Evolutionary conservation across 352 stramenopile species (phyloP).

Genomic region (Phytophthora sojae): DNA sequence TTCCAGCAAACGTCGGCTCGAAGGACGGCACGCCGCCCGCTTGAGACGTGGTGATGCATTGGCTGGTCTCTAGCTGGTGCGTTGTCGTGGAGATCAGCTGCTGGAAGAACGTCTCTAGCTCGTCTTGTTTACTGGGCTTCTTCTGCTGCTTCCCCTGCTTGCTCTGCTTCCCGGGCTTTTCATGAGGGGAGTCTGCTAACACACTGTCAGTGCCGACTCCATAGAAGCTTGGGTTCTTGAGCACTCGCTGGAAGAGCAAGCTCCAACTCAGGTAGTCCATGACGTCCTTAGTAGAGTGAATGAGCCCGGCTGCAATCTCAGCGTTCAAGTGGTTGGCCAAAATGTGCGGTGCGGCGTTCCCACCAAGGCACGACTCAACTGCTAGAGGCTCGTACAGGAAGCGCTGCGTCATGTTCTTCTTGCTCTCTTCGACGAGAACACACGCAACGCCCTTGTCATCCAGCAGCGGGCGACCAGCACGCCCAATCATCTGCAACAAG

Average conservation of each 20-base stretch:
- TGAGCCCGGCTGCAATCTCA: conserved; percentile 94
- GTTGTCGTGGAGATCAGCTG: conserved; percentile 80
- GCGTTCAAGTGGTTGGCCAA: conserved; percentile 96
- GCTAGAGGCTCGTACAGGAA: conserved; percentile 98
- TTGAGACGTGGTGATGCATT: conserved; percentile 75
- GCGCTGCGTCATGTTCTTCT: conserved; percentile 99
- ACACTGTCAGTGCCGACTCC: conserved; percentile 51
- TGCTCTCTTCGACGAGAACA: conserved; percentile 97
- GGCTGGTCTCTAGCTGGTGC: conserved; percentile 81
- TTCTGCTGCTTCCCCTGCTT: conserved; percentile 29
- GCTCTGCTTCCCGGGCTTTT: conserved; percentile 28
- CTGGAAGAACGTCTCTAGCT: conserved; percentile 80
- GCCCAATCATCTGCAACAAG: conserved; percentile 99
- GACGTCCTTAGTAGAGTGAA: conserved; percentile 89
- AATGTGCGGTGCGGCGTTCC: conserved; percentile 65
- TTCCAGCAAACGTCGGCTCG: conserved; percentile 88
- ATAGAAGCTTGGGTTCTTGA: conserved; percentile 98
- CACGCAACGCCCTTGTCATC: conserved; percentile 96
- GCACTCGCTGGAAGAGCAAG: conserved; percentile 96
- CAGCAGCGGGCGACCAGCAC: conserved; percentile 96
- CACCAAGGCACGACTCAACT: conserved; percentile 95
- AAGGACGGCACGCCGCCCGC: conserved; percentile 48
- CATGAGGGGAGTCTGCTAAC: background rate
- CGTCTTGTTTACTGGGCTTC: conserved; percentile 35
- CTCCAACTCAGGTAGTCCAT: conserved; percentile 98